These are phyloP conservation scores for Pelargonium citronellum DNA, from an alignment of 441 rosid genomes.

Conservation along the genomic window DNA sequence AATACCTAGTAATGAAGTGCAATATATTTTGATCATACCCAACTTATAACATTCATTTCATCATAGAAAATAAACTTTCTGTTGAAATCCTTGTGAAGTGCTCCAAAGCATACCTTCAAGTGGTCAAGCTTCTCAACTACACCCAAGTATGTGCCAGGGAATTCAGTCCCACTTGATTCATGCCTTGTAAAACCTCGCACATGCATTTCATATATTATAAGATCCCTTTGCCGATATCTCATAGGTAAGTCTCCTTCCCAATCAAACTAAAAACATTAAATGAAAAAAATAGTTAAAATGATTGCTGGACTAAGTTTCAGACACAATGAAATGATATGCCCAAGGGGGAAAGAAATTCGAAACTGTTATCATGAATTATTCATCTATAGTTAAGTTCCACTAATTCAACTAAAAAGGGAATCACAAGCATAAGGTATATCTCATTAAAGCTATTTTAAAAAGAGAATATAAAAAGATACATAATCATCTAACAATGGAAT, in stretches of 20 bases:
- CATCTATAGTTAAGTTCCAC: not conserved
- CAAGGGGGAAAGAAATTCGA: not conserved
- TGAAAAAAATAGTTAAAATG: constrained; percentile 9
- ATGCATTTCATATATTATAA: constrained; percentile 83
- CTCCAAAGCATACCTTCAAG: constrained; percentile 51
- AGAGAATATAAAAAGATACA: not conserved
- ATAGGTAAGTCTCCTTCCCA: constrained; percentile 95
- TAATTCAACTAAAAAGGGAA: not conserved
- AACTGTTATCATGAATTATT: not conserved
- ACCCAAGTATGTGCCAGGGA: constrained; percentile 83
- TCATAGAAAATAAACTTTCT: not conserved
- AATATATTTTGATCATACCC: not conserved
- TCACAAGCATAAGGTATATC: not conserved
- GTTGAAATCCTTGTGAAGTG: not conserved
- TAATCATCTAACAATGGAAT: not conserved
- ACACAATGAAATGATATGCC: not conserved
- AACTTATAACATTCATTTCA: not conserved
- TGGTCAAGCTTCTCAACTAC: constrained; percentile 87
- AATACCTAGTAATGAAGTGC: not conserved
- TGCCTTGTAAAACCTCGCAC: constrained; percentile 87
- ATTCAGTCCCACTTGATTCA: constrained; percentile 62
- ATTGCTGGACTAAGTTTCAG: constrained; percentile 14
- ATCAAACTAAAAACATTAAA: constrained; percentile 60
- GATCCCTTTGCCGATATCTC: constrained; percentile 63
- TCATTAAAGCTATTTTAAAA: not conserved